Evolutionary conservation across 2,329 filamentous ascomycete genomes (phyloP), one percentile per base, ranked within the genome.

Genomic region (Alternaria incomplexa): DNA sequence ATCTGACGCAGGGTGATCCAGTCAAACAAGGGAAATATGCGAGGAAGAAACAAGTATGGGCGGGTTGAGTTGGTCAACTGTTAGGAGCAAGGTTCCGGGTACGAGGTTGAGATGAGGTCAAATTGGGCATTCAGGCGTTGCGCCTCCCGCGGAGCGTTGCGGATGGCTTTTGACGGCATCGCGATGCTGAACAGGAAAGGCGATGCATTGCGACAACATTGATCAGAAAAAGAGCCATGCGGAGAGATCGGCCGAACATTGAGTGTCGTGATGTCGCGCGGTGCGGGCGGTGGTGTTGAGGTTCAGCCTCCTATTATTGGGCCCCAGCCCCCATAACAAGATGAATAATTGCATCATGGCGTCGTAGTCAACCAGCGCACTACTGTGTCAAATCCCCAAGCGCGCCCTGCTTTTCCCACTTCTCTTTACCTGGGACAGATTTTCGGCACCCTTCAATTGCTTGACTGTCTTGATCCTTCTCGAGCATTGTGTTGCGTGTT

Each of bases 261-360:
- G 11, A n/a, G 12, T n/a, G 44, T 30, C 44, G 22, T 36, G 43
- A 44, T 30, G 25, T 8, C 12, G 48, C 20, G 30, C 20, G 43
- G 17, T 30, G 51, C 50, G 51, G 40, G 44, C 51, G 32, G 45
- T 61, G 60, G 62, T 70, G 67, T 61, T 65, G 62, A 58, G 43
- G 23, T 56, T 40, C 68, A 71, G 70, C 72, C 68, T 66, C 69
- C 71, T 57, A 68, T 73, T 72, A 66, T 68, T 69, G 66, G 58
- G 61, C 48, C 71, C 73, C 74, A 76, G 71, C 74, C 74, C 71
- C 73, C 66, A 62, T 36, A 50, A 58, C 58, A 44, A 56, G 36
- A 23, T 46, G 51, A 54, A 46, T 53, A 62, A 74, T 76, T 73
- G 73, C 74, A 76, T 77, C 73, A 77, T 72, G 69, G 47, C 58